These are phyloP conservation scores for apple (Malus domestica) DNA, from an alignment of 306 rosid species.

Conservation along the genomic window DNA sequence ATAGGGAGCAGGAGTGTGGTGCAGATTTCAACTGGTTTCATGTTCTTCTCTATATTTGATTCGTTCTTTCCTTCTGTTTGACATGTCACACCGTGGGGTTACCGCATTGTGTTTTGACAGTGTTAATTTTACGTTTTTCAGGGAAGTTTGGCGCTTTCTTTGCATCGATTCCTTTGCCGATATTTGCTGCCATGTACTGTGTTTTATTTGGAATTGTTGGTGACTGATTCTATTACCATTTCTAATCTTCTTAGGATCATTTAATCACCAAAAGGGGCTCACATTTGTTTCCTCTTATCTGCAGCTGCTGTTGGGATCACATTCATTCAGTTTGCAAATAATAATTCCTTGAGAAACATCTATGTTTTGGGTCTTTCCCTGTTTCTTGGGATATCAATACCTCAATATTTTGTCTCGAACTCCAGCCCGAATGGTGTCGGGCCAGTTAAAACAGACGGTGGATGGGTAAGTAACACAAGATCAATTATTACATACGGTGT, in stretches of 20 bases:
- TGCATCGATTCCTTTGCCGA: constrained; percentile 84
- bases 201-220: constrained; percentile 79
- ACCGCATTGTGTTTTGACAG: not conserved
- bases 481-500: too few relatives aligned
- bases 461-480: constrained; percentile 63
- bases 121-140: constrained; percentile 29
- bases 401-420: constrained; percentile 68
- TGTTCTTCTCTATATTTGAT: constrained; percentile 94
- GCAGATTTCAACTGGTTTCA: constrained; percentile 80
- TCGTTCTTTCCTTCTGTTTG: constrained; percentile 19
- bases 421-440: constrained; percentile 70
- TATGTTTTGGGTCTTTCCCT: constrained; percentile 72
- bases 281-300: not conserved
- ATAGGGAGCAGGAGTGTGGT: constrained; percentile 94
- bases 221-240: constrained; percentile 21
- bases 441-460: constrained; percentile 63
- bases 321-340: constrained; percentile 51
- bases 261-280: not conserved
- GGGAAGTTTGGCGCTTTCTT: constrained; percentile 95
- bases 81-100: not conserved
- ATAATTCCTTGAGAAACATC: constrained; percentile 74
- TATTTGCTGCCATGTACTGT: constrained; percentile 84
- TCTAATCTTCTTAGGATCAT: not conserved
- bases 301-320: constrained; percentile 90
- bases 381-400: constrained; percentile 83